Evolutionary conservation across 1,284 basidiomycete species (phyloP).

Genomic region (Cryptococcus floricola): DNA sequence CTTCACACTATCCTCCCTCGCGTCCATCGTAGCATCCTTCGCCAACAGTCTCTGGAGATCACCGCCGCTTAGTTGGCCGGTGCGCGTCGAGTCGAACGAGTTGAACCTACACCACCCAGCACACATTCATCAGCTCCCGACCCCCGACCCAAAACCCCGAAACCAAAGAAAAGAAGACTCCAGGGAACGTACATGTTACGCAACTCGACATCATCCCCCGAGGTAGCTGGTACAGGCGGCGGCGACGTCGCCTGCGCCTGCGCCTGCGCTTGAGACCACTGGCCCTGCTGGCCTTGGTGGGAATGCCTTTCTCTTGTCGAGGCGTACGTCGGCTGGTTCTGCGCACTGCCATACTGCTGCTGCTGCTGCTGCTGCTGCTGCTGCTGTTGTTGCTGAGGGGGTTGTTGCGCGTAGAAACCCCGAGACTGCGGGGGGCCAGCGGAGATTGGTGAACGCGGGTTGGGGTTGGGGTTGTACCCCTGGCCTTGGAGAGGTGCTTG

Average conservation of each 20-base stretch:
- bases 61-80: constrained; percentile 41
- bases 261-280: constrained; percentile 19
- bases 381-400: not conserved
- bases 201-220: constrained; percentile 30
- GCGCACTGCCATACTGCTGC: constrained; percentile 8
- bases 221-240: constrained; percentile 13
- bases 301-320: constrained; percentile 8
- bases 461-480: not conserved
- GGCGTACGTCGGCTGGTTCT: constrained; percentile 4
- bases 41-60: constrained; percentile 46
- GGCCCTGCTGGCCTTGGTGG: constrained; percentile 12
- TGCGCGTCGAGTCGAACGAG: constrained; percentile 41
- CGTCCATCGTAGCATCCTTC: constrained; percentile 47
- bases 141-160: no score
- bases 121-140: no score
- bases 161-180: no score
- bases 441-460: not conserved
- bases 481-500: not conserved
- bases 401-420: not conserved
- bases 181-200: constrained; percentile 33
- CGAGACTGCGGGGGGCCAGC: not conserved
- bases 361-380: constrained; percentile 7
- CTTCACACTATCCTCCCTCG: constrained; percentile 50
- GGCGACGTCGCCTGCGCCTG: not conserved
- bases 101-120: constrained; percentile 33